Percentiles rank a stretch among this genome's conserved stretches.
These are phyloP conservation scores for Scleromitrula shiraiana DNA, from an alignment of 2,329 filamentous ascomycete genomes.

Conservation along the genomic window DNA sequence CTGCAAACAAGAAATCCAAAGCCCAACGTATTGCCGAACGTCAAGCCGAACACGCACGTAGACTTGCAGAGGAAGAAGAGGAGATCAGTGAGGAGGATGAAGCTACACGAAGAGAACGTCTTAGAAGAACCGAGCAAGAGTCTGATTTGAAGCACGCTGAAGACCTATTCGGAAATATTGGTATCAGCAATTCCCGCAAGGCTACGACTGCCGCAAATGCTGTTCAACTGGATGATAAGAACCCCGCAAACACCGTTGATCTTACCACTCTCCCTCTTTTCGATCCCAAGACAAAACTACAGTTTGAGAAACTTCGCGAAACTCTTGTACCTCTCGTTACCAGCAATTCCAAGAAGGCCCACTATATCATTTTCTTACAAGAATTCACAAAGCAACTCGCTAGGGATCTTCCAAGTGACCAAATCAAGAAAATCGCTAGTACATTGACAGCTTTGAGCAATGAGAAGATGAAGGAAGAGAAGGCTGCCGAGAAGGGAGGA, in stretches of 20 bases:
- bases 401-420: slow-evolving; percentile 80
- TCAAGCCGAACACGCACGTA: slow-evolving; percentile 49
- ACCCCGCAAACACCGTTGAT: slow-evolving; percentile 75
- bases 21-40: slow-evolving; percentile 77
- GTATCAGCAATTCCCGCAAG: slow-evolving; percentile 59
- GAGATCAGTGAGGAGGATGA: slow-evolving; percentile 62
- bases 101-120: slow-evolving; percentile 62
- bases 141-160: slow-evolving; percentile 83
- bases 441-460: slow-evolving; percentile 83
- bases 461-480: slow-evolving; percentile 98
- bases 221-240: slow-evolving; percentile 61
- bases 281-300: slow-evolving; percentile 77
- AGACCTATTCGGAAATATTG: slow-evolving; percentile 76
- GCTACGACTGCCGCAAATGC: slow-evolving; percentile 54
- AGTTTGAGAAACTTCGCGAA: slow-evolving; percentile 74
- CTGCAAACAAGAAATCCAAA: slow-evolving; percentile 86
- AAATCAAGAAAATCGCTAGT: slow-evolving; percentile 94
- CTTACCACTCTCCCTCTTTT: slow-evolving; percentile 74
- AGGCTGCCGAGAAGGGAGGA: slow-evolving; percentile 81
- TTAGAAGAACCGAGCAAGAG: slow-evolving; percentile 76
- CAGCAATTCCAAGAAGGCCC: slow-evolving; percentile 73
- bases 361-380: slow-evolving; percentile 83
- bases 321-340: slow-evolving; percentile 72
- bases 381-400: slow-evolving; percentile 83
- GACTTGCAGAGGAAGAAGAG: slow-evolving; percentile 47